Evolutionary conservation across 2,329 filamentous ascomycete species (phyloP), one percentile per base, ranked within the genome.

Genomic region (Epichloe sp.): DNA sequence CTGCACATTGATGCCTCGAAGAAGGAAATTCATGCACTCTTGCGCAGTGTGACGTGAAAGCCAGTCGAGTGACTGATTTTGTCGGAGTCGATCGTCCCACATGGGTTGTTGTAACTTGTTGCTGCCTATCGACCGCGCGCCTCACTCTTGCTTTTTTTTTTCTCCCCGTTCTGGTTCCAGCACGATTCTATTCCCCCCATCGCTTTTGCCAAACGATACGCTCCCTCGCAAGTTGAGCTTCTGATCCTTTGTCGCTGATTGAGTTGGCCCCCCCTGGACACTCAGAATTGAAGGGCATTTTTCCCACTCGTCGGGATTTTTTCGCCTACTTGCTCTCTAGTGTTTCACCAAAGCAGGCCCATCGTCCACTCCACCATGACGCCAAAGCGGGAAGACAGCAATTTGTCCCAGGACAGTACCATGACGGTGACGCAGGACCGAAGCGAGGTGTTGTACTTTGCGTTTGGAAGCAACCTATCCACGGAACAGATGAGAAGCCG

Each of bases 381-480:
- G 41, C 48, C 50, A 63, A 66, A 62, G 15, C 60, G 63, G 15
- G 62, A 59, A 46, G 63, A 63, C 51, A 63, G 61, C 57, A 64
- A 66, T 50, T 57, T 54, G 51, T 68, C 65, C 21, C 66, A 68
- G 55, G 65, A 63, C 56, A 66, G 63, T 56, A 55, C 56, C 53
- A 61, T 64, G 57, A 68, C 66, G 23, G 41, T 66, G 17, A 62
- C 69, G 51, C 63, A 64, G 35, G 59, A 63, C 50, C 58, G 61
- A 12, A 61, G 61, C 47, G 67, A 69, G 54, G 58, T 68, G 48
- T 64, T 80, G 56, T 86, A 86, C 70, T 86, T 87, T 61, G 84
- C 78, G 59, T 87, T 84, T 65, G 84, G 83, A 55, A 82, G 77
- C 62, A 87, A 87, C 63, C 74, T 87, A 52, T 85, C 80, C 63